A percentile compares a stretch with the other conserved stretches of the same genome.
Conservation (phyloP, 306 rosid species). For the Morella rubra region DNA sequence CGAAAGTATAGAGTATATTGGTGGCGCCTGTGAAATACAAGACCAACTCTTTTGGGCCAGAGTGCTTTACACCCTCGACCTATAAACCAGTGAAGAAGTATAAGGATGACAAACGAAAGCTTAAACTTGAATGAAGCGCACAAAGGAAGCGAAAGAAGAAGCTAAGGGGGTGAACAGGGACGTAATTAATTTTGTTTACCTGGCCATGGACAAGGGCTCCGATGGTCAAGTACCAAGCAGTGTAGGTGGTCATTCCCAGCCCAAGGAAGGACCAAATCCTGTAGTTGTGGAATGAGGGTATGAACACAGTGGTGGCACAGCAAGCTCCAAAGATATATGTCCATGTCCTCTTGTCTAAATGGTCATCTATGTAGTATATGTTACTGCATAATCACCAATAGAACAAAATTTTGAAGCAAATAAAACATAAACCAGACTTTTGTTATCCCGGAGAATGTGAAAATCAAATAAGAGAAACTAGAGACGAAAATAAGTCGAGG, state of each 20-base stretch:
- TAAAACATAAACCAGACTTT: neutral
- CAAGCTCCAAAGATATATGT: conserved; percentile 94
- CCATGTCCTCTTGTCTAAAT: conserved; percentile 94
- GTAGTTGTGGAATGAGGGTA: conserved; percentile 93
- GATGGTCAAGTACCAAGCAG: conserved; percentile 95
- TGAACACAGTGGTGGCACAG: conserved; percentile 94
- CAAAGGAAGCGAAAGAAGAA: neutral
- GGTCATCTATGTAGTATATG: conserved; percentile 81
- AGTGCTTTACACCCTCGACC: conserved; percentile 76
- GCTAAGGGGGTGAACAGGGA: no score
- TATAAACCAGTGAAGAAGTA: conserved; percentile 20
- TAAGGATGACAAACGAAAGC: neutral
- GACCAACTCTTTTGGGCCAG: conserved; percentile 74
- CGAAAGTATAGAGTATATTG: conserved; percentile 93
- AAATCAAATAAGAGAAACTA: neutral
- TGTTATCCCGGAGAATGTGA: neutral
- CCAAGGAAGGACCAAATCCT: conserved; percentile 96
- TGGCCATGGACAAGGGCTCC: conserved; percentile 79
- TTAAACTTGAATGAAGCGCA: neutral
- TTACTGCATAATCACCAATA: conserved; percentile 48
- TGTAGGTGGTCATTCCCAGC: conserved; percentile 94
- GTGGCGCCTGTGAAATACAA: conserved; percentile 97
- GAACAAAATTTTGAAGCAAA: conserved; percentile 2
- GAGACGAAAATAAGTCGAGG: neutral
- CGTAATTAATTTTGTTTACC: conserved; percentile 37